A percentile compares a stretch with the other conserved stretches of the same genome.
Conservation (phyloP, 1,284 basidiomycete species). For the Apiotrichum montevideense region DNA sequence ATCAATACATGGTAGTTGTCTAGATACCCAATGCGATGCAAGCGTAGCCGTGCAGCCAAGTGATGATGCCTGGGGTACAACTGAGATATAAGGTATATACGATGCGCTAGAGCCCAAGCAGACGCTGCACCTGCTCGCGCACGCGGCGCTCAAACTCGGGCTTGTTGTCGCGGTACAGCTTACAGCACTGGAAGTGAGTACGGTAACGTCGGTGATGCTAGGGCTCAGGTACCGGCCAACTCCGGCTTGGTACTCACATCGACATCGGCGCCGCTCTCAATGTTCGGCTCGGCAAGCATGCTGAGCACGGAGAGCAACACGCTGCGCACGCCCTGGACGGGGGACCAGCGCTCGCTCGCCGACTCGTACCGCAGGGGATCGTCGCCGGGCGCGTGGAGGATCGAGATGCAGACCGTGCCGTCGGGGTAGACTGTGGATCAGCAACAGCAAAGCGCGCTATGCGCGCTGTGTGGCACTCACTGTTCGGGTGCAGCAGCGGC, state of each 20-base stretch:
- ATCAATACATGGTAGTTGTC: conserved; percentile 7
- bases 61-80: too few species aligned
- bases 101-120: conserved; percentile 46
- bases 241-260: conserved; percentile 50
- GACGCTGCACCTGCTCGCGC: conserved; percentile 47
- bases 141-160: conserved; percentile 52
- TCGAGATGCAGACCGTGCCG: conserved; percentile 96
- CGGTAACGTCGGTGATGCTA: too few species aligned
- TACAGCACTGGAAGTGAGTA: conserved; percentile 59
- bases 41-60: too few species aligned
- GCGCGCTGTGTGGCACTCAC: conserved; percentile 55
- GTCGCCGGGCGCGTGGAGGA: conserved; percentile 94
- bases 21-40: conserved; percentile 9
- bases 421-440: conserved; percentile 65
- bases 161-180: conserved; percentile 82
- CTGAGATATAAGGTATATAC: too few species aligned
- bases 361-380: conserved; percentile 68
- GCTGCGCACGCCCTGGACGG: conserved; percentile 81
- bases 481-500: conserved; percentile 94
- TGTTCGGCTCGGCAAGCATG: conserved; percentile 99
- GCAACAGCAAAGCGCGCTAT: conserved; percentile 12
- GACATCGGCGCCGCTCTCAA: conserved; percentile 96
- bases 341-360: conserved; percentile 95
- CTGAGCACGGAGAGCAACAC: conserved; percentile 92
- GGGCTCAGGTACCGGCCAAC: too few species aligned